Base-by-base conservation (phyloP, 306 rosid genomes). In the Dalbergia cultrata region DNA sequence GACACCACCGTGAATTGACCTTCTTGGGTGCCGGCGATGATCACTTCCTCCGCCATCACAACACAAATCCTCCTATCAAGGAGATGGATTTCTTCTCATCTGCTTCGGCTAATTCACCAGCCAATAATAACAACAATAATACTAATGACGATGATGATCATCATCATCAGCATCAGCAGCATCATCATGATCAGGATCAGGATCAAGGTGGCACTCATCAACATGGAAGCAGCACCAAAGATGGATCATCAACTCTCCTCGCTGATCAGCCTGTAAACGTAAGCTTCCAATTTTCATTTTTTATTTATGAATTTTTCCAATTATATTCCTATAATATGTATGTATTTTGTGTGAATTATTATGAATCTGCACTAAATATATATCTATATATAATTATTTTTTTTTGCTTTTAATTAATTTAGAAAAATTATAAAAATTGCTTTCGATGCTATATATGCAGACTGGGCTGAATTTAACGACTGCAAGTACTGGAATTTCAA, bases 31-130 rank as follows among this genome's bases (percentile, higher is more conserved):
- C 88, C 65, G 66, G 18, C 14, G 66, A 74, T 73, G 5, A 4
- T 37, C 41, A 37, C 5, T 7, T 37, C 7, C 67, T 61, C 31
- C 56, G 37, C 49, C 37, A 9, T n/a, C 66, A 21, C 71, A 59
- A 44, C 41, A 33, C 18, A 72, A 52, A 13, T 57, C 62, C 70
- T 76, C 74, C 79, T 8, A 62, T 87, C 85, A 85, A 76, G 49
- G 90, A 85, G 79, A 35, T 84, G 83, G 85, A 87, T 72, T 82
- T 87, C 85, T 87, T 87, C 80, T 71, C 81, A 0, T 78, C 52
- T 0, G 13, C 14, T 4, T 66, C 70, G 7, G 9, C 43, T 47
- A 8, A 17, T 13, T 12, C 57, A 4, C 19, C 57, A 5, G 57
- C 57, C 22, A 1, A 43, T 14, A 50, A 33, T 13, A 58, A 9